Evolutionary conservation across 2,329 filamentous ascomycete species (phyloP).

Genomic region (Bipolaris cookei): DNA sequence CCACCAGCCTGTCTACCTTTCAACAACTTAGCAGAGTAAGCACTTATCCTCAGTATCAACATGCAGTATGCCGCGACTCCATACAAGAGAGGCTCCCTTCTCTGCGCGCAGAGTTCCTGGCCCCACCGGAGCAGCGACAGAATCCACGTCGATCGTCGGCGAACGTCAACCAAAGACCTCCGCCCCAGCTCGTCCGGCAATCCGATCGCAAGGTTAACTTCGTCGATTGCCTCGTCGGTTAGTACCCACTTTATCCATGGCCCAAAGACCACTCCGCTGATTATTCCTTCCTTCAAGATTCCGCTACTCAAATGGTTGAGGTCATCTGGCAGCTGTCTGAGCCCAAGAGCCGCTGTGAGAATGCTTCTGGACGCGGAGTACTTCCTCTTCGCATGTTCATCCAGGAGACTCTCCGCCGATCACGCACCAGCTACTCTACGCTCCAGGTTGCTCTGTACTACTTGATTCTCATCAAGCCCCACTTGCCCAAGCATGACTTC

Average conservation of each 20-base stretch:
- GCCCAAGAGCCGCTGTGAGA: conserved; percentile 74
- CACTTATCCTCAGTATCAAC: conserved; percentile 47
- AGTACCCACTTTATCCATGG: conserved; percentile 56
- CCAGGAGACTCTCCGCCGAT: conserved; percentile 93
- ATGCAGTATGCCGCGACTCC: conserved; percentile 48
- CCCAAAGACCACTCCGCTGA: conserved; percentile 44
- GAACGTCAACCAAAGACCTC: conserved; percentile 64
- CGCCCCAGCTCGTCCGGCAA: conserved; percentile 82
- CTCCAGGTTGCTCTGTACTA: conserved; percentile 97
- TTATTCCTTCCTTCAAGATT: conserved; percentile 67
- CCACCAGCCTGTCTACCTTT: conserved; percentile 31
- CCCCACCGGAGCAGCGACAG: conserved; percentile 68
- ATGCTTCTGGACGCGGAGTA: conserved; percentile 71
- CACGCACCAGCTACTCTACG: conserved; percentile 95
- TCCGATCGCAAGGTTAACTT: conserved; percentile 92
- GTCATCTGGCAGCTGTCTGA: conserved; percentile 95
- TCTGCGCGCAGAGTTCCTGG: conserved; percentile 50
- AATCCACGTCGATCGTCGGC: conserved; percentile 65
- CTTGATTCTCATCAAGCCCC: conserved; percentile 88
- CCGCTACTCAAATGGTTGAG: conserved; percentile 95
- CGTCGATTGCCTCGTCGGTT: conserved; percentile 97
- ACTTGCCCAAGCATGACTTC: conserved; percentile 82
- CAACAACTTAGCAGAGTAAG: conserved; percentile 45
- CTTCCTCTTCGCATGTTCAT: conserved; percentile 94
- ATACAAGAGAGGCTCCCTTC: conserved; percentile 42